phyloP scores from a whole-genome alignment of 2,329 filamentous ascomycete species.

The Botrytis deweyae region DNA sequence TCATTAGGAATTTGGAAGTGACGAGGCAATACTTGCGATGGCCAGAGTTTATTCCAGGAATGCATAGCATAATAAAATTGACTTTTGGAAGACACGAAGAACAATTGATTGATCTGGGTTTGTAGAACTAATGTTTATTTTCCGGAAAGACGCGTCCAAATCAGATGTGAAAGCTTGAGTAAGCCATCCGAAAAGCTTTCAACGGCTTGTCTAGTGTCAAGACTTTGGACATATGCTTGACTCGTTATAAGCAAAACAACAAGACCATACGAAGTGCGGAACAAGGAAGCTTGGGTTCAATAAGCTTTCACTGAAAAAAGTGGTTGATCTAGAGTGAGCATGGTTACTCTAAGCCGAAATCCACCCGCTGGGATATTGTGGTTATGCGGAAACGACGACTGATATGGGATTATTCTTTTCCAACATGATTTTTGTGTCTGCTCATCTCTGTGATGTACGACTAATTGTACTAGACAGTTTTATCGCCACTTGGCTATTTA shows the following conservation, averaged over 20 bases:
- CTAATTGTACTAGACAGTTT: background rate
- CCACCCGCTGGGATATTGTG: background rate
- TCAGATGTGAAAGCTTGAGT: background rate
- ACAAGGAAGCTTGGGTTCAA: conserved; percentile 10
- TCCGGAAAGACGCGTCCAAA: background rate
- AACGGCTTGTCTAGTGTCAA: background rate
- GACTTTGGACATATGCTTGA: background rate
- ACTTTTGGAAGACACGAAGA: conserved; percentile 12
- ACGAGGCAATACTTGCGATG: background rate
- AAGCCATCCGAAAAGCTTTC: background rate
- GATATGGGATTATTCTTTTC: background rate
- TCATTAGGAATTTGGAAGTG: background rate
- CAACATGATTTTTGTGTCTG: background rate
- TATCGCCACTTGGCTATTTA: background rate
- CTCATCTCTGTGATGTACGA: background rate
- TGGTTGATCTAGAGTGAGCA: conserved; percentile 1
- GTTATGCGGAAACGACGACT: background rate
- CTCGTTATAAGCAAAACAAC: background rate
- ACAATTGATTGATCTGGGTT: background rate
- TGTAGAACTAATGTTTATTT: background rate
- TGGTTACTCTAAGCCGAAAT: background rate
- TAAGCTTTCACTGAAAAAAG: conserved; percentile 13
- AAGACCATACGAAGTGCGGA: background rate
- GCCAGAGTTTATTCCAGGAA: background rate
- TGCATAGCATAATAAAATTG: background rate